phyloP scores from a whole-genome alignment of 805 yeast genomes.

The Yamadazyma scolyti region DNA sequence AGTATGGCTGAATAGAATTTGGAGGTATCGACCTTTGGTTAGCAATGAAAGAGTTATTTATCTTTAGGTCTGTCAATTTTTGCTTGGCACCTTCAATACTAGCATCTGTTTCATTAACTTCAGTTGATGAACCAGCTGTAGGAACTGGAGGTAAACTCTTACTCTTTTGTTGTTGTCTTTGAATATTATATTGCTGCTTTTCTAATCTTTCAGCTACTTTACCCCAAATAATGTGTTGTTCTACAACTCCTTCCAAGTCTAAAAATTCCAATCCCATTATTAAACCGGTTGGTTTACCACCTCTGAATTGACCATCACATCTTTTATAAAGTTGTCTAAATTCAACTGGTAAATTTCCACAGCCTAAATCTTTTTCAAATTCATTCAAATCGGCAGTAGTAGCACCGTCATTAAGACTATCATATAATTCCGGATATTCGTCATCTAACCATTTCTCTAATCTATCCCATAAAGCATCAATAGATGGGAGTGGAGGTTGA shows the following conservation, averaged over 20 bases:
- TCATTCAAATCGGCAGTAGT: constrained; percentile 45
- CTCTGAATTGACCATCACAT: constrained; percentile 45
- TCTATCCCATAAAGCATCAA: constrained; percentile 42
- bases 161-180: constrained; percentile 18
- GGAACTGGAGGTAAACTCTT: constrained; percentile 4
- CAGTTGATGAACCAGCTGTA: constrained; percentile 14
- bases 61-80: constrained; percentile 6
- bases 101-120: too few species aligned
- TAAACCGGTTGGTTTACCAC: constrained; percentile 44
- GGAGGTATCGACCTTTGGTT: constrained; percentile 38
- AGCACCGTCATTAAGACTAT: constrained; percentile 39
- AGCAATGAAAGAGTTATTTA: constrained; percentile 22
- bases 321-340: constrained; percentile 43
- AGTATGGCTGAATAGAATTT: constrained; percentile 32
- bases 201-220: constrained; percentile 40
- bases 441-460: constrained; percentile 41
- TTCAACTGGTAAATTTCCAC: constrained; percentile 41
- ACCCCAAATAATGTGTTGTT: constrained; percentile 40
- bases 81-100: constrained; percentile 14
- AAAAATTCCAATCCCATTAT: constrained; percentile 40
- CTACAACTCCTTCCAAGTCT: constrained; percentile 40
- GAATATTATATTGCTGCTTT: constrained; percentile 28
- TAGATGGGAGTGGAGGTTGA: constrained; percentile 46
- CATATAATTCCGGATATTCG: constrained; percentile 45
- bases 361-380: constrained; percentile 41